Evolutionary conservation across 2,329 filamentous ascomycete genomes (phyloP), one percentile per base, ranked within the genome.

Genomic region (Ilyonectria robusta): DNA sequence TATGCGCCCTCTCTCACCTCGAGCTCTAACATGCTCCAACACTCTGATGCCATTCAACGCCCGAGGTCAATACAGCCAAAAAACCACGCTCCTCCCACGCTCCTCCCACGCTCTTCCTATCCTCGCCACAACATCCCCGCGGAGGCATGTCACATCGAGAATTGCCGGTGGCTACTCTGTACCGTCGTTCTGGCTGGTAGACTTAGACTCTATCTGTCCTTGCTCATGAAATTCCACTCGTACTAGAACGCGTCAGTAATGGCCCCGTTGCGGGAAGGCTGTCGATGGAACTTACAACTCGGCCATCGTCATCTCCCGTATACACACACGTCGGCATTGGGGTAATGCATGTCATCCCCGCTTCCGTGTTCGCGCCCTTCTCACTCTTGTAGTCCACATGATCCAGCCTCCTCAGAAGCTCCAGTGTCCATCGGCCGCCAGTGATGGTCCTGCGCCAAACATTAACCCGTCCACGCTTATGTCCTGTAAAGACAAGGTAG

Each of bases 281-380:
- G 2, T 2, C 8, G 26, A 13, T 7, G n/a, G 21, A 9, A 79
- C 82, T 79, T 70, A 96, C 93, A 81, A 99, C 95, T 84, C 91
- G 88, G 33, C 96, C 96, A 70, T 94, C 92, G 70, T 98, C 96
- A 82, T 98, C 96, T 3, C 95, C 96, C 0, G 95, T 97, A 81
- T 98, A 98, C 10, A 98, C 91, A 68, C 92, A 88, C 69, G 92
- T 91, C 59, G 93, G 90, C 87, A 95, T 93, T 3, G 95, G 93
- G 63, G 93, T 86, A 59, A 99, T 93, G 77, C 93, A 97, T 42
- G 93, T 97, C 67, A 98, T 95, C 0, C 92, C 91, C 2, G 92
- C 91, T 51, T 88, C 87, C 0, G 85, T 84, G 70, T 89, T 89
- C 6, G 78, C 82, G 73, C 76, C 89, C 81, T 78, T 88, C 83